Evolutionary conservation across 2,329 filamentous ascomycete genomes (phyloP).

Genomic region (Neoascochyta sp.): DNA sequence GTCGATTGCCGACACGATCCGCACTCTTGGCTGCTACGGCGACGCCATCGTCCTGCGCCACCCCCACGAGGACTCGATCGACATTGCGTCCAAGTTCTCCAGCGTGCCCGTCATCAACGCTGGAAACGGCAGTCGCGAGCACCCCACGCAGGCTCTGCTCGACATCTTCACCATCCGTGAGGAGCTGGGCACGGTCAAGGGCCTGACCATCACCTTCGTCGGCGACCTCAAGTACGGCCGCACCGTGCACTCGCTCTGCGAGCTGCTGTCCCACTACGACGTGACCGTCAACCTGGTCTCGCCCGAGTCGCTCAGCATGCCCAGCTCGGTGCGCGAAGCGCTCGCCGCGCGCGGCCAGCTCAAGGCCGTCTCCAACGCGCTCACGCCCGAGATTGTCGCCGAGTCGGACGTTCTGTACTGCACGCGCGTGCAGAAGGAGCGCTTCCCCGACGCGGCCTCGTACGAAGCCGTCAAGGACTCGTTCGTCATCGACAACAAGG

Average conservation of each 20-base stretch:
- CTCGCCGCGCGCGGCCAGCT: slow-evolving; percentile 74
- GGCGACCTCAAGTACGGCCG: slow-evolving; percentile 92
- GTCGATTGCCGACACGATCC: slow-evolving; percentile 85
- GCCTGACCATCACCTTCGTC: slow-evolving; percentile 91
- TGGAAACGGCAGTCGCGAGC: slow-evolving; percentile 91
- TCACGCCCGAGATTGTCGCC: slow-evolving; percentile 83
- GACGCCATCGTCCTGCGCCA: slow-evolving; percentile 96
- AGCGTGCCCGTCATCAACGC: slow-evolving; percentile 94
- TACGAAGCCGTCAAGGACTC: slow-evolving; percentile 87
- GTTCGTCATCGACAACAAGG: slow-evolving; percentile 85
- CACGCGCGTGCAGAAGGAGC: slow-evolving; percentile 93
- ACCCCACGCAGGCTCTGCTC: slow-evolving; percentile 95
- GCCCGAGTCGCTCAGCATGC: slow-evolving; percentile 73
- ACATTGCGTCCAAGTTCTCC: slow-evolving; percentile 80
- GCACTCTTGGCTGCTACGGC: slow-evolving; percentile 89
- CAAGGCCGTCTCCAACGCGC: slow-evolving; percentile 66
- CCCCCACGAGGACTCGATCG: slow-evolving; percentile 74
- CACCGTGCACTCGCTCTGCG: slow-evolving; percentile 90
- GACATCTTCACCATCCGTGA: slow-evolving; percentile 98
- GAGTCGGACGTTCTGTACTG: slow-evolving; percentile 92
- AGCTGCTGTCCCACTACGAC: slow-evolving; percentile 92
- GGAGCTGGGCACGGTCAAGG: slow-evolving; percentile 91
- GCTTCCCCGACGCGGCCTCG: slow-evolving; percentile 74
- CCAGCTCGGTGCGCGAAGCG: slow-evolving; percentile 67
- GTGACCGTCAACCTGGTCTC: slow-evolving; percentile 90